Evolutionary conservation across 768 basidiomycete genomes (phyloP).

Genomic region (Amanita polypyramis): DNA sequence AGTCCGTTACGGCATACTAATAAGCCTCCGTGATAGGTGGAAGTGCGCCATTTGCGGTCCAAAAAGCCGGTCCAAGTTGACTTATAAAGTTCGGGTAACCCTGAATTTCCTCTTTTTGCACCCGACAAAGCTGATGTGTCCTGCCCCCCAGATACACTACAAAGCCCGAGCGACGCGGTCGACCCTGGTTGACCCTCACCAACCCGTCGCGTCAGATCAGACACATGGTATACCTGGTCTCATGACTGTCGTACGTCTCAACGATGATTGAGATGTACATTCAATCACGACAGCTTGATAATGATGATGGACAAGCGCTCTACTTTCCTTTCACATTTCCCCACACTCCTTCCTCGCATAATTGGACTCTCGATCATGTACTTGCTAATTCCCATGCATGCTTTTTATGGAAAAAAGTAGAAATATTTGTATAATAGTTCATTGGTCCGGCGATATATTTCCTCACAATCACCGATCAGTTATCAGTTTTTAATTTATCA

Average conservation of each 20-base stretch:
- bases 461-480: not conserved
- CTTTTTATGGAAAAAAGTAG: not conserved
- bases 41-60: constrained; percentile 46
- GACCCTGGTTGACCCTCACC: constrained; percentile 39
- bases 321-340: not conserved
- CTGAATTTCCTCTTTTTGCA: not conserved
- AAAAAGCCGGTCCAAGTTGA: constrained; percentile 35
- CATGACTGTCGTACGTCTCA: constrained; percentile 58
- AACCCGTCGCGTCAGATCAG: constrained; percentile 52
- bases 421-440: not conserved
- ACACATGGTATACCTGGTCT: constrained; percentile 57
- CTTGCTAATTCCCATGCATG: not conserved
- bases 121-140: not conserved
- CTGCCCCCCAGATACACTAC: constrained; percentile 43
- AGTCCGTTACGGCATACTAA: not conserved
- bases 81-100: constrained; percentile 50
- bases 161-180: constrained; percentile 49
- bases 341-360: not conserved
- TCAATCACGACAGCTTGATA: not conserved
- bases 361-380: not conserved
- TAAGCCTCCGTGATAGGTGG: constrained; percentile 37
- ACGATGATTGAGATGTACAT: constrained; percentile 13
- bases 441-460: too few species aligned
- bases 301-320: not conserved
- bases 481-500: not conserved